Base-by-base conservation (phyloP, 2,329 filamentous ascomycete genomes). In the Drechslerella stenobrocha region DNA sequence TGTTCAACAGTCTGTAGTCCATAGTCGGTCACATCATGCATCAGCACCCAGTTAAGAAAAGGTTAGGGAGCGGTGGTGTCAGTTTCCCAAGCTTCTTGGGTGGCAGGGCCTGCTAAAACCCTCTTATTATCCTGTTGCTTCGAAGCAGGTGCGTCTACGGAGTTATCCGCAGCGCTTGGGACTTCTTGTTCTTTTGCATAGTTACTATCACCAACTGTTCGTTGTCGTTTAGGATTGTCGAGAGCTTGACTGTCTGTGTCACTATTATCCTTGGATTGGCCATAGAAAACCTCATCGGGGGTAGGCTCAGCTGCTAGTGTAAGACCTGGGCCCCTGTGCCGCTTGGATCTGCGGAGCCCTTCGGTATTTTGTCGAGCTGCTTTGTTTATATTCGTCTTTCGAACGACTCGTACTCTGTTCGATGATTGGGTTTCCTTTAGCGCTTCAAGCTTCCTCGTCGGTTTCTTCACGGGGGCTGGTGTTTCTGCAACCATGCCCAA, bases 51-150 rank as follows among this genome's bases (percentile, higher is more conserved):
- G 11, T 7, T 4, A 1, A 6, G 34, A 30, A 22, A 35, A n/a
- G 3, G 9, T 47, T 15, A 57, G 24, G 4, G 37, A 6, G 22
- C 2, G n/a, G 28, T 26, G 26, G 30, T 53, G 47, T 60, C 63
- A 18, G 34, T 37, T 22, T 67, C 63, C 63, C 63, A 67, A 2
- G 55, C 63, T 18, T 67, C 63, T 20, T 67, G 63, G 1, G 63
- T 67, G 8, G 55, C 63, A 6, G 63, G 63, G 2, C 63, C 63
- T 2, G 63, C 63, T 15, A 67, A 30, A n/a, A 67, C 53, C 47
- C 63, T 28, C 37, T 55, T 66, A 34, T 51, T 58, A 20, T 6
- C 6, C 28, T 18, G 26, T 28, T 22, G 34, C 35, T 56, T 42
- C 1, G 44, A 34, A 2, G 18, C 42, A 3, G 23, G 24, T n/a